These are phyloP conservation scores for Rhodotorula sp. DNA, from an alignment of 1,284 basidiomycete genomes.

Conservation along the genomic window DNA sequence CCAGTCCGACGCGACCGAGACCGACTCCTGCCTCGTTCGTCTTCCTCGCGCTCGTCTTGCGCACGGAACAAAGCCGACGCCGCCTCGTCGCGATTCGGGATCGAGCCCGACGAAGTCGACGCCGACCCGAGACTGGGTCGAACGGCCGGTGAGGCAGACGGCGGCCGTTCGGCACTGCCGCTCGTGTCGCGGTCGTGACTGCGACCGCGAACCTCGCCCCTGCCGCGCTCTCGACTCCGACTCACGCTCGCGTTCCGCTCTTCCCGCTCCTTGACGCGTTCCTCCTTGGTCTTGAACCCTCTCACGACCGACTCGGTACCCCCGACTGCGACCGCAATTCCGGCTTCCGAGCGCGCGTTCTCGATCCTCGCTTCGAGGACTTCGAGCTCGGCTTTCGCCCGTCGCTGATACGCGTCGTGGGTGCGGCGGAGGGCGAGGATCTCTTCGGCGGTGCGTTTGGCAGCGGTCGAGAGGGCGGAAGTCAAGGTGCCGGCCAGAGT, in stretches of 20 bases:
- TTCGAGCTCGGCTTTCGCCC: constrained; percentile 28
- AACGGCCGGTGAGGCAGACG: background rate
- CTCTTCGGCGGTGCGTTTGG: constrained; percentile 31
- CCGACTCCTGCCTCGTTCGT: constrained; percentile 24
- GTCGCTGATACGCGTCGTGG: constrained; percentile 26
- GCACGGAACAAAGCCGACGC: constrained; percentile 16
- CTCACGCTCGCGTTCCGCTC: constrained; percentile 1
- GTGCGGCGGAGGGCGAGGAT: constrained; percentile 24
- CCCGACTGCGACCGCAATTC: background rate
- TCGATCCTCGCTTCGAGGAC: constrained; percentile 22
- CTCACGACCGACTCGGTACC: constrained; percentile 20
- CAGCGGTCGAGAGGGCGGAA: background rate
- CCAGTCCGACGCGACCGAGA: constrained; percentile 11
- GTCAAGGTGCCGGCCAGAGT: constrained; percentile 11
- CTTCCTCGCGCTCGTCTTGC: constrained; percentile 30
- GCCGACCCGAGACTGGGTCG: background rate
- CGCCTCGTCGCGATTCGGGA: constrained; percentile 18
- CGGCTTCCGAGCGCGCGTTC: background rate
- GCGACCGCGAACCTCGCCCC: background rate
- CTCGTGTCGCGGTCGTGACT: background rate
- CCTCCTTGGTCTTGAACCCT: constrained; percentile 22
- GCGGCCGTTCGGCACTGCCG: background rate
- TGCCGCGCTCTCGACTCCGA: background rate
- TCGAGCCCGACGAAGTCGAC: background rate
- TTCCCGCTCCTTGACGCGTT: constrained; percentile 1